phyloP scores from a whole-genome alignment of 2,329 filamentous ascomycete genomes.

The Pleurostoma richardsiae region DNA sequence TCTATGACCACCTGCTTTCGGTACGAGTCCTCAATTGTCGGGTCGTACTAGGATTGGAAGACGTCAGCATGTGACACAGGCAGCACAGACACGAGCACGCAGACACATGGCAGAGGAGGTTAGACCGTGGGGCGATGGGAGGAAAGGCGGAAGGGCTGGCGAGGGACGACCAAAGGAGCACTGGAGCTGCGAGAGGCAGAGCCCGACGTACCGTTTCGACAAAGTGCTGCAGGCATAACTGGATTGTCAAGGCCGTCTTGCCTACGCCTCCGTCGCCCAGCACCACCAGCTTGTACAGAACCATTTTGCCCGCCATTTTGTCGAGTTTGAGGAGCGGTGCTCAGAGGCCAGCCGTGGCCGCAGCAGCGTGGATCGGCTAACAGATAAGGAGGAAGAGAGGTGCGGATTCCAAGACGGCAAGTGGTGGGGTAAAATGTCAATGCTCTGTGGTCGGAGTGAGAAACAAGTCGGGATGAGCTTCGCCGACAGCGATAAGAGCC shows the following conservation, averaged over 20 bases:
- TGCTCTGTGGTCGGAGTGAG: too few species aligned
- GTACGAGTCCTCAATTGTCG: constrained; percentile 84
- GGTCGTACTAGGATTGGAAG: constrained; percentile 59
- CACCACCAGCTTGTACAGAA: constrained; percentile 93
- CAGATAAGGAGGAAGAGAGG: neutral
- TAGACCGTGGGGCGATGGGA: neutral
- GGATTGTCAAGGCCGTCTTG: constrained; percentile 90
- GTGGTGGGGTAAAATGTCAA: too few species aligned
- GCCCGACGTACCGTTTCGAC: constrained; percentile 68
- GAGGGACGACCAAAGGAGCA: neutral
- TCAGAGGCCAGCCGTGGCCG: constrained; percentile 6
- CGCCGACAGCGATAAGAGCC: too few species aligned
- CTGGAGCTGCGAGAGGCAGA: constrained; percentile 1
- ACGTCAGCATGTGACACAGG: constrained; percentile 1
- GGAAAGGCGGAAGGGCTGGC: neutral
- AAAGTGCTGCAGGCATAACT: constrained; percentile 97
- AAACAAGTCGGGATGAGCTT: too few species aligned
- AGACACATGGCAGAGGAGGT: neutral
- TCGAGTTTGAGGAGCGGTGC: constrained; percentile 1
- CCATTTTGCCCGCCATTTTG: constrained; percentile 87
- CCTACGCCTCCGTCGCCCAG: constrained; percentile 90
- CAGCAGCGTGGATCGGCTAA: neutral
- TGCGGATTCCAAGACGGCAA: too few species aligned
- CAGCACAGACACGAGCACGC: constrained; percentile 4
- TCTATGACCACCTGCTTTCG: constrained; percentile 92